phyloP scores from a whole-genome alignment of 495 filamentous ascomycete genomes.

The Neurospora terricola region DNA sequence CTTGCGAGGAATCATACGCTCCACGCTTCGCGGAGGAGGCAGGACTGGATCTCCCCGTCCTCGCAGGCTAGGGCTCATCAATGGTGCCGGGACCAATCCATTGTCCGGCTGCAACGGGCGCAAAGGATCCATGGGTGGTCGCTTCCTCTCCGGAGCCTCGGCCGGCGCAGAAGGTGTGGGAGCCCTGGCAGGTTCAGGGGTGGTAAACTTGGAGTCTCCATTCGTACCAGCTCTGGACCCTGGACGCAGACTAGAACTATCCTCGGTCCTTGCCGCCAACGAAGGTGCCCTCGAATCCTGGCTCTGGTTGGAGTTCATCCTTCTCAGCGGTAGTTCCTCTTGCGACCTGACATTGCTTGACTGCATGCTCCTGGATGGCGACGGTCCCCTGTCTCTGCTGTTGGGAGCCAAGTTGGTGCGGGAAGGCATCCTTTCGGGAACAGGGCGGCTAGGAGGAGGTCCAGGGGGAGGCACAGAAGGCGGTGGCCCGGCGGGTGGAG shows the following conservation, averaged over 20 bases:
- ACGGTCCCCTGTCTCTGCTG: conserved; percentile 18
- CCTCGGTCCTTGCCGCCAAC: conserved; percentile 35
- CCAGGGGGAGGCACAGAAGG: background rate
- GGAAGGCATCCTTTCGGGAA: conserved; percentile 14
- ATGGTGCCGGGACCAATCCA: conserved; percentile 42
- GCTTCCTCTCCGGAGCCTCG: conserved; percentile 39
- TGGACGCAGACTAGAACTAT: conserved; percentile 36
- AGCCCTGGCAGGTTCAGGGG: conserved; percentile 12
- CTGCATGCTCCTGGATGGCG: conserved; percentile 37
- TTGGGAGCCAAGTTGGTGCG: conserved; percentile 27
- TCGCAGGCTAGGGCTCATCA: conserved; percentile 39
- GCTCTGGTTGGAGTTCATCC: conserved; percentile 42
- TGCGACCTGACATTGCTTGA: conserved; percentile 26
- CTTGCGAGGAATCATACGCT: conserved; percentile 31
- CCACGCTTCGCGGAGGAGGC: conserved; percentile 33
- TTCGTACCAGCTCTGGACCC: conserved; percentile 34
- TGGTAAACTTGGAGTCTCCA: conserved; percentile 24
- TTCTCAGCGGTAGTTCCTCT: conserved; percentile 34
- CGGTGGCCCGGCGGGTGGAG: conserved; percentile 6
- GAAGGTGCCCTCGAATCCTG: conserved; percentile 45
- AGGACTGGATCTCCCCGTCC: conserved; percentile 27
- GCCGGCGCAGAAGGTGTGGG: conserved; percentile 23
- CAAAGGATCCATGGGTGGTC: conserved; percentile 44
- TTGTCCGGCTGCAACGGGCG: conserved; percentile 29
- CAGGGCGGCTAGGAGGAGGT: background rate